A percentile compares a stretch with the other conserved stretches of the same genome.
phyloP scores from a whole-genome alignment of 495 filamentous ascomycete species.

The Delitschia confertaspora region DNA sequence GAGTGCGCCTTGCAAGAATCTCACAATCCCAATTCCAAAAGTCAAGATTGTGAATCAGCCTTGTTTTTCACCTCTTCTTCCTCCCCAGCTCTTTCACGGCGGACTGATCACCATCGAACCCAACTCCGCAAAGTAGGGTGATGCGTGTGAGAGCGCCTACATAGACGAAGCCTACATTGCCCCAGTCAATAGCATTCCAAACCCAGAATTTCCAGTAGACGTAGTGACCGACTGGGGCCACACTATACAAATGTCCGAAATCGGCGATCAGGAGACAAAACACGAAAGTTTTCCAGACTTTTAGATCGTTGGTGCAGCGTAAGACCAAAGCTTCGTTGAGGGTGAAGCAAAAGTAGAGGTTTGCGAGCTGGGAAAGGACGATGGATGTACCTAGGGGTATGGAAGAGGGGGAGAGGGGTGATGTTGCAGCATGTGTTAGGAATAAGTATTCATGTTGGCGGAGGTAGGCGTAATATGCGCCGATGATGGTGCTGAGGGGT shows the following conservation, averaged over 20 bases:
- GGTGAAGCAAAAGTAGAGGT: conserved; percentile 58
- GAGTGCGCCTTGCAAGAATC: no score
- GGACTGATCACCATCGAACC: conserved; percentile 32
- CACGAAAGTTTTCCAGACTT: conserved; percentile 56
- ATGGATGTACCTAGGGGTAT: conserved; percentile 42
- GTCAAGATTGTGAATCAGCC: no score
- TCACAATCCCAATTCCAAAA: no score
- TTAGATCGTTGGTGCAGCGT: conserved; percentile 50
- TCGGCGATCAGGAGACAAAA: conserved; percentile 56
- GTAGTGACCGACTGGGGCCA: conserved; percentile 41
- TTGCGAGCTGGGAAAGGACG: conserved; percentile 53
- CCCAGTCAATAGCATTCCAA: conserved; percentile 61
- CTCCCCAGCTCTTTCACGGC: no score
- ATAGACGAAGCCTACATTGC: conserved; percentile 56
- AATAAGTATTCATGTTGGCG: conserved; percentile 49
- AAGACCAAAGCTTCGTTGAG: conserved; percentile 62
- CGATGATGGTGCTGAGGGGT: conserved; percentile 53
- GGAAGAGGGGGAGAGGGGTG: conserved; percentile 30
- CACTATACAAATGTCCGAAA: conserved; percentile 56
- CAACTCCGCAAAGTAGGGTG: conserved; percentile 47
- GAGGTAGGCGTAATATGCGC: conserved; percentile 55
- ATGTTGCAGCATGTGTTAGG: conserved; percentile 45
- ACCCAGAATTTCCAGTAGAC: conserved; percentile 48
- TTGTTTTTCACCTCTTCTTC: no score
- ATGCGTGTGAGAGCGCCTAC: conserved; percentile 47